Base-by-base conservation (phyloP, 768 basidiomycete species). In the Thelephora aurantiotincta region DNA sequence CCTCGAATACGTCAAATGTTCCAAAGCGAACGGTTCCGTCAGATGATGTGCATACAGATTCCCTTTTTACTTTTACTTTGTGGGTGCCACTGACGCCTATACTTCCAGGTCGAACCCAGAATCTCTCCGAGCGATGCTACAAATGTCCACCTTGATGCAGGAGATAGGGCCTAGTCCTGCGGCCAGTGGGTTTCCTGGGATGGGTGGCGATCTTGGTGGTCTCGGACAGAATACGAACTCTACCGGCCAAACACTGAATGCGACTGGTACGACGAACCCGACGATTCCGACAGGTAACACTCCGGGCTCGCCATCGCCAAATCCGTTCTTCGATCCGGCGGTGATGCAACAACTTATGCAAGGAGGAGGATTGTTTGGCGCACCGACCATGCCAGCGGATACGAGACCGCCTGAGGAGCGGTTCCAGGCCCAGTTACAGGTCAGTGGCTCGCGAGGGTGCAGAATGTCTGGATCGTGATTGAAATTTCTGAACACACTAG, bases 401-500 rank as follows among this genome's bases (percentile, higher is more conserved):
- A 63, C 76, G 4, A 68, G 88, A 57, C 72, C 86, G 14, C 81
- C 91, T 1, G 94, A 98, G 60, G 94, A 94, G 68, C 71, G 93
- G 44, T 98, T 87, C 71, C 85, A 93, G 58, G 76, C 82, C 14
- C 87, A 91, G 58, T 67, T 90, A 3, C 81, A 84, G 74, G 85
- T 82, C 22, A 9, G 71, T 65, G 2, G 14, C 16, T 11, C 36
- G 22, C 11, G 20, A 23, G 11, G 46, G 9, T 30, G 4, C n/a
- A n/a, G 9, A 30, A 30, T 9, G 9, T 4, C 9, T 30, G 4
- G 26, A 9, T 30, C 26, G 26, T 9, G 26, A 30, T 30, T n/a
- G 0, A 18, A 12, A 13, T 13, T 20, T 22, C 43, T 23, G 23
- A 45, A 20, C 3, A 23, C 16, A 42, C 26, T 26, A 90, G 85